Conservation (phyloP, 257 asterid species). For the Voacanga thouarsii region DNA sequence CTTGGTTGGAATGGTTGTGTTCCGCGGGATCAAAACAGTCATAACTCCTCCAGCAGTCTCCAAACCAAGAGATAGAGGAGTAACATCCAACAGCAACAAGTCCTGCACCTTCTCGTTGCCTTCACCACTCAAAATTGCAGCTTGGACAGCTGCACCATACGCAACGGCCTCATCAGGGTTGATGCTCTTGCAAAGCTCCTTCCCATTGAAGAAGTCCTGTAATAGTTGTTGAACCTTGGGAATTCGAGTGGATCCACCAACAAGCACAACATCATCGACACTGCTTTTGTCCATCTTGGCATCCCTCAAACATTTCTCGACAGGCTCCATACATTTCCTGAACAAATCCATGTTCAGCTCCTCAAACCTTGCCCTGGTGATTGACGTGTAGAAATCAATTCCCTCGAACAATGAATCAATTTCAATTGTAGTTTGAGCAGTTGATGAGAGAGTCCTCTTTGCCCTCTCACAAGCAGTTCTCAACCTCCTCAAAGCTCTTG, state of each 20-base stretch:
- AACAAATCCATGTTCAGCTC: conserved; percentile 37
- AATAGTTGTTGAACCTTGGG: conserved; percentile 35
- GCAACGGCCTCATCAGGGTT: conserved; percentile 80
- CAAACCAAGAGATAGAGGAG: conserved; percentile 56
- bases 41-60: conserved; percentile 67
- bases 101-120: conserved; percentile 72
- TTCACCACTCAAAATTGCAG: conserved; percentile 66
- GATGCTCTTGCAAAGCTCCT: conserved; percentile 66
- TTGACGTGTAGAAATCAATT: conserved; percentile 19
- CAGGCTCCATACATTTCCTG: conserved; percentile 32
- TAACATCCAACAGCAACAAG: conserved; percentile 52
- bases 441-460: conserved; percentile 17
- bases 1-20: conserved; percentile 58
- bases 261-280: conserved; percentile 32
- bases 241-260: conserved; percentile 35
- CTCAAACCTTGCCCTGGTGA: conserved; percentile 25
- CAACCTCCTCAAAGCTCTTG: conserved; percentile 20
- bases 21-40: conserved; percentile 52
- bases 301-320: conserved; percentile 34
- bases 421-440: conserved; percentile 29
- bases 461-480: conserved; percentile 27
- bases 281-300: conserved; percentile 30
- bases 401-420: conserved; percentile 17
- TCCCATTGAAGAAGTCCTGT: conserved; percentile 62
- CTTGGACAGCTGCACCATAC: conserved; percentile 67